Conservation (phyloP, 306 rosid genomes). For the Fragaria ananassa region DNA sequence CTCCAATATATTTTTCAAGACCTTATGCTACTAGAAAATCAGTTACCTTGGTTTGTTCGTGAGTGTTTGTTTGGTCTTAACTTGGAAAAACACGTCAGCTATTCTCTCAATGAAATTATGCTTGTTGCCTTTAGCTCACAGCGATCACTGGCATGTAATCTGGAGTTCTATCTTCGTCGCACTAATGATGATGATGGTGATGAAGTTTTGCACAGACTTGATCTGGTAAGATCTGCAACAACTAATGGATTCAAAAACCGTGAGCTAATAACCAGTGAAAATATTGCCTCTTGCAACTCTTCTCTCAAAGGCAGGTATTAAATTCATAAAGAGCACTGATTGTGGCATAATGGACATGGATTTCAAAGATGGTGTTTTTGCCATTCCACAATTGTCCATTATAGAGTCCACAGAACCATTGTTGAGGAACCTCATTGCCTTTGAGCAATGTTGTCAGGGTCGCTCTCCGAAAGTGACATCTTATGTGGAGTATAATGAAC, state of each 20-base stretch:
- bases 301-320: background rate
- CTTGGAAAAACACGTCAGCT: too few relatives aligned
- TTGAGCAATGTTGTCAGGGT: constrained; percentile 12
- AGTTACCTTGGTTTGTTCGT: constrained; percentile 31
- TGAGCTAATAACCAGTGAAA: too few relatives aligned
- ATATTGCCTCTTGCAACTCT: background rate
- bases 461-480: background rate
- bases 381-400: background rate
- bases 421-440: constrained; percentile 8
- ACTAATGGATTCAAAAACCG: too few relatives aligned
- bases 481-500: constrained; percentile 3
- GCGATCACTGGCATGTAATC: too few relatives aligned
- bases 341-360: background rate
- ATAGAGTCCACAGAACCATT: background rate
- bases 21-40: constrained; percentile 26
- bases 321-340: background rate
- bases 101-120: too few relatives aligned
- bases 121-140: too few relatives aligned
- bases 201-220: background rate
- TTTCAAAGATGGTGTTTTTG: background rate
- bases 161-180: too few relatives aligned
- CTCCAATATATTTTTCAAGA: background rate
- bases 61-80: background rate
- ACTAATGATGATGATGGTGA: too few relatives aligned
- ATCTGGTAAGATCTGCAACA: background rate